phyloP scores from a whole-genome alignment of 148 eudicot species.

The Amaranthus palmeri region DNA sequence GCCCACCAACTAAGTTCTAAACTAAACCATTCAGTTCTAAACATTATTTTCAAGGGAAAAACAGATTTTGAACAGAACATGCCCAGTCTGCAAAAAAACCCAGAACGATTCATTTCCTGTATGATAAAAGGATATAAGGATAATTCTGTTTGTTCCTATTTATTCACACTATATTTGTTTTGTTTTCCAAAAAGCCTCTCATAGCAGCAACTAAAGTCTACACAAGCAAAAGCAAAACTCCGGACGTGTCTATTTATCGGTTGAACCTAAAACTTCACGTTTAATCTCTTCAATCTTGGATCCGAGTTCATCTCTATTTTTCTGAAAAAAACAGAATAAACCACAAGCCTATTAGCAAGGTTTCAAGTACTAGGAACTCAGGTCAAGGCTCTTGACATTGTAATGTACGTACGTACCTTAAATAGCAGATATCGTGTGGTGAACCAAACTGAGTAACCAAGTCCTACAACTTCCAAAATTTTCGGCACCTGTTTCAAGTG shows the following conservation, averaged over 20 bases:
- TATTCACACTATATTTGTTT: slow-evolving; percentile 12
- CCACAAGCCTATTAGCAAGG: not conserved
- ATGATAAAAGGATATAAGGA: slow-evolving; percentile 5
- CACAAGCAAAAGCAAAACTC: not conserved
- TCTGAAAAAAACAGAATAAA: slow-evolving; percentile 35
- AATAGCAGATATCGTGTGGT: slow-evolving; percentile 68
- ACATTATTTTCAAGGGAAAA: too few relatives aligned
- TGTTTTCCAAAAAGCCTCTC: not conserved
- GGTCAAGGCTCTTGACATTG: not conserved
- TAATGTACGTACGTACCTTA: slow-evolving; percentile 39
- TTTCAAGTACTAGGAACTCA: not conserved
- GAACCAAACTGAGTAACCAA: slow-evolving; percentile 77
- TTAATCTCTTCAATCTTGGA: slow-evolving; percentile 60
- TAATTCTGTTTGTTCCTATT: slow-evolving; percentile 4
- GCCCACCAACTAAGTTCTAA: too few relatives aligned
- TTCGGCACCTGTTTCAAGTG: slow-evolving; percentile 49
- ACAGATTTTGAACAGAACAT: not conserved
- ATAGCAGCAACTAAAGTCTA: not conserved
- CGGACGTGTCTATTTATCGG: slow-evolving; percentile 19
- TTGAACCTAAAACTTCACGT: slow-evolving; percentile 53
- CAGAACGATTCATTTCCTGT: not conserved
- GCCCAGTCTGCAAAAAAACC: not conserved
- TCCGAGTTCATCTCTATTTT: slow-evolving; percentile 59
- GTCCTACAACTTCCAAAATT: slow-evolving; percentile 76
- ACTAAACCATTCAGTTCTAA: too few relatives aligned